A percentile compares a stretch with the other conserved stretches of the same genome.
phyloP scores from a whole-genome alignment of 2,329 filamentous ascomycete genomes.

The Aspergillus ochraceus region DNA sequence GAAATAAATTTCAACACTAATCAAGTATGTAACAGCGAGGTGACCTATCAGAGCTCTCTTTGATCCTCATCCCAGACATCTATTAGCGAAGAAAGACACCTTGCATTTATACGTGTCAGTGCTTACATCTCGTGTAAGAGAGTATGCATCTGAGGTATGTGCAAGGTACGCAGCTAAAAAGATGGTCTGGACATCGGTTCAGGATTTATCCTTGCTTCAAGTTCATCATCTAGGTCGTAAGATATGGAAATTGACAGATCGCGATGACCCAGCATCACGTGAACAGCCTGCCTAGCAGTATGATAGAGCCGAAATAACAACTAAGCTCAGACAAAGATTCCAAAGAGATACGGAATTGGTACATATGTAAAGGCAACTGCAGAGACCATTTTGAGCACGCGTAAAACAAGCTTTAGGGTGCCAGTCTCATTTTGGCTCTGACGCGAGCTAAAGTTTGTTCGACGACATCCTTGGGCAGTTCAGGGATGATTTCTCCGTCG shows the following conservation, averaged over 20 bases:
- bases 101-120: constrained; percentile 13
- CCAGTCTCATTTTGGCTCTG: constrained; percentile 30
- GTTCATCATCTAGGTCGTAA: constrained; percentile 36
- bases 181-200: constrained; percentile 14
- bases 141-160: constrained; percentile 32
- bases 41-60: constrained; percentile 46
- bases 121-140: constrained; percentile 31
- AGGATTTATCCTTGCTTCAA: constrained; percentile 27
- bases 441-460: constrained; percentile 44
- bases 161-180: not conserved
- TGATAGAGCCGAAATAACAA: not conserved
- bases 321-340: not conserved
- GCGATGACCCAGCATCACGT: not conserved
- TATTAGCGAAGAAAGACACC: constrained; percentile 1
- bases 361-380: not conserved
- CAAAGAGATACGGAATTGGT: not conserved
- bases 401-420: constrained; percentile 9
- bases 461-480: constrained; percentile 43
- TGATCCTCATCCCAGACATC: constrained; percentile 31
- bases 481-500: constrained; percentile 41
- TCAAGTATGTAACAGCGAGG: not conserved
- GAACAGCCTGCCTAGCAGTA: not conserved
- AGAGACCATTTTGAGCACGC: not conserved
- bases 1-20: no score
- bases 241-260: not conserved